A percentile compares a stretch with the other conserved stretches of the same genome.
Conservation (phyloP, 2,329 filamentous ascomycete species). For the Trichophyton rubrum region DNA sequence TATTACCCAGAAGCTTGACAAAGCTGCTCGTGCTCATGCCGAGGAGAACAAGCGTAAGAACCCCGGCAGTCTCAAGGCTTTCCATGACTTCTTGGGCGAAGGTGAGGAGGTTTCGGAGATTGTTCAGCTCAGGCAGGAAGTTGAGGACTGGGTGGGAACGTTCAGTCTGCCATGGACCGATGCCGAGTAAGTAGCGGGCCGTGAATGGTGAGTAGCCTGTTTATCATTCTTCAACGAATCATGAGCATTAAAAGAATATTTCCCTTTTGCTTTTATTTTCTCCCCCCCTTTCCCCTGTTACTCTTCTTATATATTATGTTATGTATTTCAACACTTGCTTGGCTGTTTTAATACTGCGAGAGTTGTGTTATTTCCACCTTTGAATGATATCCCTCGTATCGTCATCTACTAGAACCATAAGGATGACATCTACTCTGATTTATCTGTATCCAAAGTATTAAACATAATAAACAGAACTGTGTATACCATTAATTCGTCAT, state of each 20-base stretch:
- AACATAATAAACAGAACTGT: background rate
- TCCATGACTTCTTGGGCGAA: conserved; percentile 77
- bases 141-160: conserved; percentile 70
- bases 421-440: background rate
- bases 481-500: background rate
- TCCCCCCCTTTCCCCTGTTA: background rate
- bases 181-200: background rate
- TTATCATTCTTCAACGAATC: background rate
- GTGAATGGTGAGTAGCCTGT: background rate
- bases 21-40: conserved; percentile 54
- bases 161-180: conserved; percentile 72
- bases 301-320: background rate
- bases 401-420: background rate
- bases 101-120: conserved; percentile 71
- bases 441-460: background rate
- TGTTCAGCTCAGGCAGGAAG: conserved; percentile 75
- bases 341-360: background rate
- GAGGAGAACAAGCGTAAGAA: conserved; percentile 79
- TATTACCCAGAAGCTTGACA: conserved; percentile 66
- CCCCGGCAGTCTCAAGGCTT: conserved; percentile 97
- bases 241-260: background rate
- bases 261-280: background rate
- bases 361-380: background rate
- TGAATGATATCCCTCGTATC: background rate
- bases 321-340: background rate